Percentiles rank a stretch among this genome's conserved stretches.
Evolutionary conservation across 1,284 basidiomycete species (phyloP).

Genomic region (Tilletia walkeri): DNA sequence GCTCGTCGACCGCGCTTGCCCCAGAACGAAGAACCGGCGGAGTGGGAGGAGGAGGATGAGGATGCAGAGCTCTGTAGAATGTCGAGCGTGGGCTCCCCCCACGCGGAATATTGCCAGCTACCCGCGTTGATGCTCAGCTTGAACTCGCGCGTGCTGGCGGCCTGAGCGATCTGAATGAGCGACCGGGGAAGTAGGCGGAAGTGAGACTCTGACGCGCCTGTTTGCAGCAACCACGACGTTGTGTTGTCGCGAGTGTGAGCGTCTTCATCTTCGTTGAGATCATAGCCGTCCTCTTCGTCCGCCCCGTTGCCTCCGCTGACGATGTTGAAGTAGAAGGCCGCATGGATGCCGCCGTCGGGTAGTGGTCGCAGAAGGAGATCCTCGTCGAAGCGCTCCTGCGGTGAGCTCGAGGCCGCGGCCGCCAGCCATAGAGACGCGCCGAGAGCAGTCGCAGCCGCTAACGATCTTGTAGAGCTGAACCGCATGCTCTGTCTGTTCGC

Average conservation of each 20-base stretch:
- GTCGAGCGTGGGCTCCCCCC: conserved; percentile 58
- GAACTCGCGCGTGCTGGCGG: conserved; percentile 79
- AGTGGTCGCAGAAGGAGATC: conserved; percentile 71
- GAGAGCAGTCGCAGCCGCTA: neutral
- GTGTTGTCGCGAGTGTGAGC: conserved; percentile 59
- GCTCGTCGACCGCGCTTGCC: conserved; percentile 17
- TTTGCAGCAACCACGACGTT: neutral
- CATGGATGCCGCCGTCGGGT: conserved; percentile 76
- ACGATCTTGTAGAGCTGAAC: too few relatives aligned
- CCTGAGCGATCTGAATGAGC: conserved; percentile 78
- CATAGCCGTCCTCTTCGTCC: conserved; percentile 1
- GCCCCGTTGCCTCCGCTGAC: conserved; percentile 25
- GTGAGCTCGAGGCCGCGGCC: neutral
- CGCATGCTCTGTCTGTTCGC: too few relatives aligned
- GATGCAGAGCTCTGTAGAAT: neutral
- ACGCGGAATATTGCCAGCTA: conserved; percentile 82
- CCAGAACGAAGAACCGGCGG: neutral
- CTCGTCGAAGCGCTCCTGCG: conserved; percentile 59
- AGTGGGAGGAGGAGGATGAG: neutral
- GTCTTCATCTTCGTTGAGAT: neutral
- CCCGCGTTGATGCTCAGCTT: conserved; percentile 83
- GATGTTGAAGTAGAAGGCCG: conserved; percentile 65
- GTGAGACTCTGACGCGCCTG: neutral
- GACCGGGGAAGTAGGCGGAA: conserved; percentile 71
- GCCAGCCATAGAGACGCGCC: neutral